Conservation (phyloP, 2,329 filamentous ascomycete genomes). For the Juglanconis juglandina region DNA sequence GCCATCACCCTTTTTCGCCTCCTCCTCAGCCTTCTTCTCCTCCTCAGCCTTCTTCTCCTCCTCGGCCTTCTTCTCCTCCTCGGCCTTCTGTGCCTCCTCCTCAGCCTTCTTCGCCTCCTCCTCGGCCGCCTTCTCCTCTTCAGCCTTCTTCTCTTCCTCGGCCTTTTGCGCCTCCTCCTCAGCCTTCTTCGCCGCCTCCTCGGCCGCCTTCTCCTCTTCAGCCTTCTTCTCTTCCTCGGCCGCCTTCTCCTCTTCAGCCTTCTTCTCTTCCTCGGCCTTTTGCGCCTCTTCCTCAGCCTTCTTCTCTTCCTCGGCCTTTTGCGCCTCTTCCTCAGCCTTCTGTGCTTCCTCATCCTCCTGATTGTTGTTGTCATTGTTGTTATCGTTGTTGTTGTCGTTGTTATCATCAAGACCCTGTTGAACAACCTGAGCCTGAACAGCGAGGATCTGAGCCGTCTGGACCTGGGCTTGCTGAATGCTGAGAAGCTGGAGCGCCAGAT, state of each 20-base stretch:
- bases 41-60: background rate
- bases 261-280: no score
- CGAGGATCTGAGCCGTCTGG: background rate
- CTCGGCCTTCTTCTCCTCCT: background rate
- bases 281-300: background rate
- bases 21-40: background rate
- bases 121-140: no score
- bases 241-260: no score
- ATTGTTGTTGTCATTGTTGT: background rate
- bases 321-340: background rate
- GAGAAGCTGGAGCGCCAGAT: background rate
- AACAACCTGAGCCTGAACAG: background rate
- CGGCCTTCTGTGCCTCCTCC: no score
- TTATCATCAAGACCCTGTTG: background rate
- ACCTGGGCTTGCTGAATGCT: background rate
- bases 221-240: no score
- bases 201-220: background rate
- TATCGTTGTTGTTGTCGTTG: background rate
- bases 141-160: background rate
- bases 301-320: background rate
- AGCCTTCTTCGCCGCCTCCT: background rate
- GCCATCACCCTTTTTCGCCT: background rate
- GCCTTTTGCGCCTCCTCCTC: background rate
- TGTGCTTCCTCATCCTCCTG: background rate
- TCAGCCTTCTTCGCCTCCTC: no score